Evolutionary conservation across 1,284 basidiomycete species (phyloP), one percentile per base, ranked within the genome.

Genomic region (Melampsora americana): DNA sequence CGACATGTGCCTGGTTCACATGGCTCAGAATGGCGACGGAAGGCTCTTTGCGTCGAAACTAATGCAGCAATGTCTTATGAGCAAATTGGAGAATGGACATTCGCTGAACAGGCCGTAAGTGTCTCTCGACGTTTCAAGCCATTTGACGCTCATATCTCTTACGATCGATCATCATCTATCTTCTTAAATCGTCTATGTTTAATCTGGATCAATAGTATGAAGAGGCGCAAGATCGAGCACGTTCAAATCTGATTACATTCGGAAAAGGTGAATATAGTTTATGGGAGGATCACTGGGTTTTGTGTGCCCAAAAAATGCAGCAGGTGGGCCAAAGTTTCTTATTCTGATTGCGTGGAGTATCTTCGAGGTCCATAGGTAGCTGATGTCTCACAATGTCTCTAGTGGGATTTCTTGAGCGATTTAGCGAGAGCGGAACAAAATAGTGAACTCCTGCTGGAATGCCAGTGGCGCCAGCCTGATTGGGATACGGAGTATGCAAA

Each of bases 271-370:
- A 99, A 83, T 99, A 96, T 83, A 93, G 92, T 80, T 86, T 99
- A 23, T 99, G 96, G 96, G 96, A 99, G 83, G 97, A 99, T 82
- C 96, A 99, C 83, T 99, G 97, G 96, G 92, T 99, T 78, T 85
- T 96, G 20, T 89, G 95, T 4, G 91, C 94, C 0, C 92, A 96
- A 84, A 99, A 99, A 84, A 86, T 99, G 32, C 96, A 99, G 83
- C 91, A 82, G 77, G 81, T 81, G 59, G n/a, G 14, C 18, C 14
- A 20, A 26, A 26, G 23, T 26, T 20, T 56, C 35, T 9, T 35
- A 35, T 35, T 4, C 9, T 23, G 30, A 18, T 35, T 35, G 35
- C 35, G 35, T 35, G 35, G 35, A 35, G 3, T 9, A 3, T 9
- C 35, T 35, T 35, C 9, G 35, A 35, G 3, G 3, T 4, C 35